phyloP scores from a whole-genome alignment of 73 alveolate genomes.

The Paraurostyla sp. region DNA sequence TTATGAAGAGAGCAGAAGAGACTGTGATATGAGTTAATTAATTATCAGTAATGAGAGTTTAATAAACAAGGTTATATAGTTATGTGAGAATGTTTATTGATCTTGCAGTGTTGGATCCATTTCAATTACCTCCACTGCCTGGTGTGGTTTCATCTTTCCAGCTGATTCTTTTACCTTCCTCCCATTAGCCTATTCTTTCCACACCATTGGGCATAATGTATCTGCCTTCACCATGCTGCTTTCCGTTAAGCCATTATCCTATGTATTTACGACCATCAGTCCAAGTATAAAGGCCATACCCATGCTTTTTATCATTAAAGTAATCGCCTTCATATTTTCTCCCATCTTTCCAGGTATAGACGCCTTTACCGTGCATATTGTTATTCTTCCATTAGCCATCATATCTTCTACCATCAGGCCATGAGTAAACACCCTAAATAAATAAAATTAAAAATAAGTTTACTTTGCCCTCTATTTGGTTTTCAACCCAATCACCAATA shows the following conservation, averaged over 20 bases:
- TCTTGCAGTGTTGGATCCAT: neutral
- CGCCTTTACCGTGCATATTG: conserved; percentile 82
- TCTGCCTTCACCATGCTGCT: conserved; percentile 82
- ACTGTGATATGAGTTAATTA: neutral
- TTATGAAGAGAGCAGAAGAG: neutral
- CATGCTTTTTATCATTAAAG: conserved; percentile 79
- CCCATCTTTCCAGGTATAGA: conserved; percentile 75
- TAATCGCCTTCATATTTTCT: conserved; percentile 76
- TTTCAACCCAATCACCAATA: conserved; percentile 55
- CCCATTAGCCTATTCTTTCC: conserved; percentile 45
- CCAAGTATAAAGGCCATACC: conserved; percentile 77
- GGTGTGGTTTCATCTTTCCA: conserved; percentile 46
- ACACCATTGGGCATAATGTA: conserved; percentile 60
- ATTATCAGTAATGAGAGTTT: neutral
- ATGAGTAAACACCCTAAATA: conserved; percentile 65
- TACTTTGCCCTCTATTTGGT: conserved; percentile 67
- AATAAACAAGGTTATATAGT: neutral
- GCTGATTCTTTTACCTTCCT: conserved; percentile 43
- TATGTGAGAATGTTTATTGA: neutral
- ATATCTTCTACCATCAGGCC: conserved; percentile 77
- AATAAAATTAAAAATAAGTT: neutral
- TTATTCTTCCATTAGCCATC: conserved; percentile 77
- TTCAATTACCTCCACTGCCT: neutral
- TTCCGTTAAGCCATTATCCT: conserved; percentile 83
- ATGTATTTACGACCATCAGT: conserved; percentile 71